Base-by-base conservation (phyloP, 1,284 basidiomycete species). In the Marasmius sp. region DNA sequence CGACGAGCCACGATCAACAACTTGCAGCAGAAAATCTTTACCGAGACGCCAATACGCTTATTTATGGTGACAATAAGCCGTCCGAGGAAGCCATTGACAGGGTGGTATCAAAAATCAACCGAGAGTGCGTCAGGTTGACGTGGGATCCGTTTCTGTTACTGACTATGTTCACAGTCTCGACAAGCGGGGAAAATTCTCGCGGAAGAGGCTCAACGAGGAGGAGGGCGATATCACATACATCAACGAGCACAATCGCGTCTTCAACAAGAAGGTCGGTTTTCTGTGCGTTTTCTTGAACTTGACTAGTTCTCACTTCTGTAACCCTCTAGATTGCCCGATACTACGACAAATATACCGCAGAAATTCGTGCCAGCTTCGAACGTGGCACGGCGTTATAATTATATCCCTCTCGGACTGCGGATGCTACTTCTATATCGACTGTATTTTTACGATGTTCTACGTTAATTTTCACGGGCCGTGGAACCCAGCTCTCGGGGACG, bases 201-300 rank as follows among this genome's bases (percentile, higher is more conserved):
- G 95, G 66, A 93, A 94, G 75, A 85, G 95, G 62, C 81, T 82
- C 72, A 95, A 97, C 77, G 95, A 98, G 70, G 90, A 92, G 58
- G 91, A 97, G 65, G 95, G 92, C 60, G 95, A 98, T 68, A 93
- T 99, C 75, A 98, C 95, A 12, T 99, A 99, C 74, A 99, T 99
- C 87, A 99, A 99, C 82, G 94, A 98, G 75, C 89, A 91, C 75
- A 99, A 99, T 80, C 90, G 94, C 70, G 94, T 97, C 58, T 99
- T 98, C 85, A 99, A 98, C 87, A 96, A 96, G 80, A 99, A 98
- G 89, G 92, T 91, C 16, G 16, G 7, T 27, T 27, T 27, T 27
- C 27, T 5, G 27, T 27, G 27, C 5, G 27, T 27, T 27, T 27
- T 27, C 27, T 27, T 27, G 27, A 2, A 27, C 27, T 27, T 27